phyloP scores from a whole-genome alignment of 2,329 filamentous ascomycete genomes.

The Blumeria graminis region DNA sequence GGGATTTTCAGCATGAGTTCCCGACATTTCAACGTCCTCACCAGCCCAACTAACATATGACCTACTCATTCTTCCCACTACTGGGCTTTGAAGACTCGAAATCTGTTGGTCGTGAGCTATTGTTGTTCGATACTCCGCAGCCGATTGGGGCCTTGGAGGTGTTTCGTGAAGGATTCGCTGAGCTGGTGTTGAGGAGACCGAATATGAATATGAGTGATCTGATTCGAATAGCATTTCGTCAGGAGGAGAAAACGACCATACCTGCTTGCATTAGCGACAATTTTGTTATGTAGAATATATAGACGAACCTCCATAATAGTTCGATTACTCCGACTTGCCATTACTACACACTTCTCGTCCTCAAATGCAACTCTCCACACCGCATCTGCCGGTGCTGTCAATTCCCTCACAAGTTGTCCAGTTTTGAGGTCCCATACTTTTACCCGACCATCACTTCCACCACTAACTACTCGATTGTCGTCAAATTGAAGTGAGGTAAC shows the following conservation, averaged over 20 bases:
- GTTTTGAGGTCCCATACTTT: constrained; percentile 97
- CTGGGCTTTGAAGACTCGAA: constrained; percentile 5
- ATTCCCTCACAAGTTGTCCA: constrained; percentile 69
- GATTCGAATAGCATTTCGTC: constrained; percentile 32
- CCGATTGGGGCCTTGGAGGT: constrained; percentile 13
- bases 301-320: constrained; percentile 87
- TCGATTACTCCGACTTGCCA: constrained; percentile 61
- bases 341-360: constrained; percentile 90
- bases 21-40: neutral
- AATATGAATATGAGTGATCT: neutral
- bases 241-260: constrained; percentile 85
- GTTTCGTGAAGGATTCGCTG: constrained; percentile 7
- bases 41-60: neutral
- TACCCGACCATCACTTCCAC: constrained; percentile 88
- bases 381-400: constrained; percentile 76
- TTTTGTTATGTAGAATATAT: neutral
- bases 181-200: constrained; percentile 12
- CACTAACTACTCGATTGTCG: constrained; percentile 81
- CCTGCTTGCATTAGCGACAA: constrained; percentile 25
- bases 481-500: constrained; percentile 96
- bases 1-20: neutral
- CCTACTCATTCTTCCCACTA: neutral
- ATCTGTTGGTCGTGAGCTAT: constrained; percentile 11
- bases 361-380: constrained; percentile 98
- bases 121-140: constrained; percentile 12